Percentiles rank a stretch among this genome's conserved stretches.
Evolutionary conservation across 2,329 filamentous ascomycete species (phyloP).

Genomic region (Scolecobasidium constrictum): DNA sequence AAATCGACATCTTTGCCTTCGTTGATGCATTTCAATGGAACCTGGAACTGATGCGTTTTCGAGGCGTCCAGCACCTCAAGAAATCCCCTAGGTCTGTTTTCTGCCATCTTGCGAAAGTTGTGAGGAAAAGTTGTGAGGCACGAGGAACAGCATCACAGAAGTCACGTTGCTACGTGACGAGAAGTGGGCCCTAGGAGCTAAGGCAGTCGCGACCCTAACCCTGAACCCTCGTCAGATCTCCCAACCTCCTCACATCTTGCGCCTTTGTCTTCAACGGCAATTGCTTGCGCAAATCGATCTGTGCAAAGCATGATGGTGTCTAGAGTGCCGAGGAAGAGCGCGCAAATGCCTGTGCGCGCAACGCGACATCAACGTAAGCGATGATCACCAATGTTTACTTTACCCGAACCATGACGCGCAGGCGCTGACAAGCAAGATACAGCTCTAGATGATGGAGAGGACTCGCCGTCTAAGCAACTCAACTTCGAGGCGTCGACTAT

Average conservation of each 20-base stretch:
- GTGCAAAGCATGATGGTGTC: too few relatives aligned
- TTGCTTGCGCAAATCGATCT: too few relatives aligned
- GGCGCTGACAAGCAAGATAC: too few relatives aligned
- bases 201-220: background rate
- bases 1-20: constrained; percentile 69
- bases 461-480: too few relatives aligned
- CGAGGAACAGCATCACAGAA: background rate
- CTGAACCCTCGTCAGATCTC: constrained; percentile 1
- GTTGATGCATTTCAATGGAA: constrained; percentile 72
- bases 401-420: too few relatives aligned
- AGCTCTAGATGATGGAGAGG: too few relatives aligned
- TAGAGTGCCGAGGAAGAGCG: too few relatives aligned
- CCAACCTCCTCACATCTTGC: background rate
- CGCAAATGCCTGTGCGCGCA: too few relatives aligned
- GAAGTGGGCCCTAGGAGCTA: background rate
- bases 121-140: background rate
- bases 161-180: background rate
- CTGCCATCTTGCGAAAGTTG: constrained; percentile 1
- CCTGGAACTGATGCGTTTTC: constrained; percentile 44
- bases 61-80: constrained; percentile 5
- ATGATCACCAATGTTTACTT: too few relatives aligned
- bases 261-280: too few relatives aligned
- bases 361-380: too few relatives aligned
- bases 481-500: too few relatives aligned
- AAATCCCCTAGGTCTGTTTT: background rate